Base-by-base conservation (phyloP, 225 moss, liverwort and hornwort species). In the Thuidium tamariscinum region DNA sequence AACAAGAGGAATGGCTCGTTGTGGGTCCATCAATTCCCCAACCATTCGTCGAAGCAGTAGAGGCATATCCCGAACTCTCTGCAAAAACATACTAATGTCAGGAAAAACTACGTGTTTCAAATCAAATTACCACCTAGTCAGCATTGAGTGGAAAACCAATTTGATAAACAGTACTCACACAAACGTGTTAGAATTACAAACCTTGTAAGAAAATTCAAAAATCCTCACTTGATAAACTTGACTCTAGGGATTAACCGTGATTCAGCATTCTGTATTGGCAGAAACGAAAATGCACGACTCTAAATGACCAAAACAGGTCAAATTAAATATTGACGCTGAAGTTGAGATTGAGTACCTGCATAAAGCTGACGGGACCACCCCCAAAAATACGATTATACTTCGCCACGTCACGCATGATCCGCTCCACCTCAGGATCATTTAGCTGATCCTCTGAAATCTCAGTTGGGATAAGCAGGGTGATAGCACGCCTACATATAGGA, bases 321-420 rank as follows among this genome's bases (percentile, higher is more conserved):
- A 46, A 34, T 52, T 42, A 55, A 56, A 51, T 32, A 52, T 37
- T 52, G 64, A 79, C 19, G 37, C 44, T 65, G 48, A 72, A 87
- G 23, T 76, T 15, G 26, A 55, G 66, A 74, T 64, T 37, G 70
- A 25, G 46, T 86, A 95, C 97, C 94, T 97, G 94, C 83, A 95
- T 68, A 73, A 98, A 89, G 88, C 95, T 96, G 59, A 98, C 95
- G 44, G 94, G 94, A 57, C 95, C 98, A 67, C 98, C 96, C 83
- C 96, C 98, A 91, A 98, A 98, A 89, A 98, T 98, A 26, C 96
- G 94, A 86, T 98, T 98, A 87, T 98, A 98, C 85, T 98, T 98
- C 12, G 92, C 92, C 85, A 98, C 89, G 74, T 98, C 95, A 69
- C 92, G 94, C 89, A 89, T 92, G 37, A 96, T 91, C 51, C 94